phyloP scores from a whole-genome alignment of 2,329 filamentous ascomycete species.

The Paramyrothecium roridum region DNA sequence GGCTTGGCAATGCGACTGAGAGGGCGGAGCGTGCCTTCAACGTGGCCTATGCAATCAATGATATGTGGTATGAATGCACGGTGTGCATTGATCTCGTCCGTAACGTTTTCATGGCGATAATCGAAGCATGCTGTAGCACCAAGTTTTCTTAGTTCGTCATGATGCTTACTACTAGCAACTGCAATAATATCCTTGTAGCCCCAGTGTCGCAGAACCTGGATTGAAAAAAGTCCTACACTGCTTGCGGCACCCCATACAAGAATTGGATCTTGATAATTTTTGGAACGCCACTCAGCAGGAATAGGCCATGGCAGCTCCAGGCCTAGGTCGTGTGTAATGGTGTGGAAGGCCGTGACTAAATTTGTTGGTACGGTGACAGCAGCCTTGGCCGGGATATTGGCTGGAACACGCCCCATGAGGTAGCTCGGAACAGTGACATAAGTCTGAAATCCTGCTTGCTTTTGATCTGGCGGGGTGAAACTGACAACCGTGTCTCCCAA shows the following conservation, averaged over 20 bases:
- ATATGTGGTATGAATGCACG: conserved; percentile 37
- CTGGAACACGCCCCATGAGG: conserved; percentile 43
- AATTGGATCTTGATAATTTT: conserved; percentile 32
- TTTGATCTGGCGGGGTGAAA: conserved; percentile 43
- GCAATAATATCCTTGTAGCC: conserved; percentile 49
- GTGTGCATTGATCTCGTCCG: conserved; percentile 28
- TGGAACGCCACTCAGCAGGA: conserved; percentile 34
- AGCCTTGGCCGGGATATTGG: conserved; percentile 35
- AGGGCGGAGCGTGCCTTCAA: conserved; percentile 42
- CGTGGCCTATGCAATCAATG: conserved; percentile 54
- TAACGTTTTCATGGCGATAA: conserved; percentile 35
- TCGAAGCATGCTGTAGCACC: conserved; percentile 46
- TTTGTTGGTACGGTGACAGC: conserved; percentile 56
- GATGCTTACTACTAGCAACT: conserved; percentile 42
- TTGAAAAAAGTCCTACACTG: conserved; percentile 46
- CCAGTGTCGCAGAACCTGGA: conserved; percentile 50
- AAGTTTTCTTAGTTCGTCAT: conserved; percentile 36
- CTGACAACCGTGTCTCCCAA: conserved; percentile 55
- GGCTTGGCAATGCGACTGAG: conserved; percentile 46
- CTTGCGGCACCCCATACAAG: conserved; percentile 51
- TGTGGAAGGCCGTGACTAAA: conserved; percentile 57
- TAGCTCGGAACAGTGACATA: conserved; percentile 50
- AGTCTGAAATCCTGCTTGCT: conserved; percentile 53
- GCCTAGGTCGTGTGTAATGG: conserved; percentile 43
- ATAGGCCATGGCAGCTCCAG: conserved; percentile 57